Conservation (phyloP, 2,329 filamentous ascomycete species). For the Akanthomyces lecanii region DNA sequence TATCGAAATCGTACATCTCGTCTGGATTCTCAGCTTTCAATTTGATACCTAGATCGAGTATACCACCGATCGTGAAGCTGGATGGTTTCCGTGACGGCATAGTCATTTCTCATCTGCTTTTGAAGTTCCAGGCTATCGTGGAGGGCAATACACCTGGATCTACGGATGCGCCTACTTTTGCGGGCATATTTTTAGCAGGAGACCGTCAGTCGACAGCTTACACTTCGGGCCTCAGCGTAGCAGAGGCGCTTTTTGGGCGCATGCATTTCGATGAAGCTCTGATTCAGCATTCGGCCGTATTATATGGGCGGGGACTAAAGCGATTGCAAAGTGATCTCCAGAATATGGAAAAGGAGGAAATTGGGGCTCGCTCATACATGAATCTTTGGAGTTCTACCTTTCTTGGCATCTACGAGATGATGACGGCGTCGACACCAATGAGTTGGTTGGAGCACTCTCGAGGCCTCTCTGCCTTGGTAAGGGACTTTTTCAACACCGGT, state of each 20-base stretch:
- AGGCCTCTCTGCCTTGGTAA: neutral
- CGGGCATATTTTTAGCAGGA: constrained; percentile 13
- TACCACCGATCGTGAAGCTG: neutral
- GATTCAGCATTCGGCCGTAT: constrained; percentile 10
- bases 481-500: neutral
- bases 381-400: constrained; percentile 18
- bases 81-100: constrained; percentile 3
- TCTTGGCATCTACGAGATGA: constrained; percentile 18
- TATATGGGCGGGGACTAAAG: constrained; percentile 16
- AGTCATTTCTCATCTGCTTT: constrained; percentile 2
- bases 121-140: constrained; percentile 7
- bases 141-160: neutral
- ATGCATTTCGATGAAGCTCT: constrained; percentile 16
- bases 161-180: constrained; percentile 18
- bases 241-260: constrained; percentile 17
- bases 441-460: constrained; percentile 10
- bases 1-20: neutral
- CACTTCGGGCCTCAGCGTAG: constrained; percentile 16
- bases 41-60: neutral
- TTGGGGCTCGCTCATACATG: constrained; percentile 14
- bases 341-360: constrained; percentile 7
- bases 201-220: constrained; percentile 16
- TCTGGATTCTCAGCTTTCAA: neutral
- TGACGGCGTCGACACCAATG: constrained; percentile 13
- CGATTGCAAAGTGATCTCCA: constrained; percentile 12